Base-by-base conservation (phyloP, 2,329 filamentous ascomycete species). In the Clathrospora elynae region DNA sequence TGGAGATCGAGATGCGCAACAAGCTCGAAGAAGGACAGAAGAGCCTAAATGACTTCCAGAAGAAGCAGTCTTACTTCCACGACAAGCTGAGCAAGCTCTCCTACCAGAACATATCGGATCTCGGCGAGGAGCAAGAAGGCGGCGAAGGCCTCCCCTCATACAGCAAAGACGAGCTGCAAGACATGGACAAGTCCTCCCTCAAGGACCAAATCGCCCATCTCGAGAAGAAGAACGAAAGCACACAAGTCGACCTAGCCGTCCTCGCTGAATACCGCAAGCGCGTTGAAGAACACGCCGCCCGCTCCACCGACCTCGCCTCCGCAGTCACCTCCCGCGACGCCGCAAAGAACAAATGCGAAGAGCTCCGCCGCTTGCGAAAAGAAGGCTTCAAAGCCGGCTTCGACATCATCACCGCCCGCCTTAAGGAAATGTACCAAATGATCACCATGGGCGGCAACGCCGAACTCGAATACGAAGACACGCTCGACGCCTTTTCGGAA, bases 341-440 rank as follows among this genome's bases (percentile, higher is more conserved):
- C 1, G 90, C 90, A 55, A 99, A 97, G 80, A 88, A 89, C 67
- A 87, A 90, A 6, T 90, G 91, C 59, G 92, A 97, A 62, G 90
- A 96, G 55, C 83, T 99, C 37, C 88, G 93, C 9, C 87, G 90
- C 10, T 78, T 96, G 35, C 88, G 93, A 19, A 78, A 97, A 6
- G 92, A 96, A 60, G 92, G 93, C 23, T 99, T 99, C 80, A 97
- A 97, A 91, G 90, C 95, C 67, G 93, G 95, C 25, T 97, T 99
- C 75, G 87, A 86, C 62, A 87, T 84, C 51, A 99, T 99, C 71
- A 97, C 92, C 1, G 78, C 96, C 16, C 87, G 92, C 1, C 79
- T 99, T 31, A 99, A 99, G 76, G 93, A 99, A 67, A 99, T 99
- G 93, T 99, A 99, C 74, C 93, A 99, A 70, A 96, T 99, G 91